A percentile compares a stretch with the other conserved stretches of the same genome.
Conservation (phyloP, 768 basidiomycete genomes). For the Pleurotus sapidus region DNA sequence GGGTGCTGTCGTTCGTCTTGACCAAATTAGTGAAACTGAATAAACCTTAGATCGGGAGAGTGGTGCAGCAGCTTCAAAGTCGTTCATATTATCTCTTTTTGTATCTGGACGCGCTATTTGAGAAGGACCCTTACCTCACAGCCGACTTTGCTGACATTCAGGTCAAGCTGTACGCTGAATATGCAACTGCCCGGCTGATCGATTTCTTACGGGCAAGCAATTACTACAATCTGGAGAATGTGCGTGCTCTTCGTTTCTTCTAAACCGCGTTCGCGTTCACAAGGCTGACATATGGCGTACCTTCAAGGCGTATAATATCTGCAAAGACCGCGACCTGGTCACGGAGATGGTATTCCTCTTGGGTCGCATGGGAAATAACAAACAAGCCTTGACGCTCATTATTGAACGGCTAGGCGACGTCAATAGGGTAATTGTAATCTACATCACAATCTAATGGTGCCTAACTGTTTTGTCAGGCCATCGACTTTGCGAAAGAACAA, state of each 20-base stretch:
- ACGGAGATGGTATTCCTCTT: conserved; percentile 97
- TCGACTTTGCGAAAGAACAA: conserved; percentile 98
- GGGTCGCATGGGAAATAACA: conserved; percentile 97
- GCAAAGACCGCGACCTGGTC: conserved; percentile 82
- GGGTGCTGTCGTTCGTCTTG: conserved; percentile 20
- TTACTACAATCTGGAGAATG: conserved; percentile 87
- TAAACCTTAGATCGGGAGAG: conserved; percentile 68
- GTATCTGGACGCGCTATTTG: conserved; percentile 88
- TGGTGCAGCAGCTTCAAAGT: conserved; percentile 80
- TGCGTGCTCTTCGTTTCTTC: conserved; percentile 18
- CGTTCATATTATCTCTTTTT: conserved; percentile 84
- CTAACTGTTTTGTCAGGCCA: conserved; percentile 53
- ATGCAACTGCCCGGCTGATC: conserved; percentile 72
- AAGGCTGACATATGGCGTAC: too few relatives aligned
- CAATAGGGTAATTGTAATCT: conserved; percentile 54
- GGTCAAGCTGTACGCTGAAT: conserved; percentile 91
- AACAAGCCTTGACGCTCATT: conserved; percentile 89
- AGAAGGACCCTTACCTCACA: conserved; percentile 80
- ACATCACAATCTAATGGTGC: neutral
- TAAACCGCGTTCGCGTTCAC: too few relatives aligned
- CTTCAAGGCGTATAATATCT: conserved; percentile 78
- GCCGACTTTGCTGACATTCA: conserved; percentile 84
- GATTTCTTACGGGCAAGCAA: conserved; percentile 90
- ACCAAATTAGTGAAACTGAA: neutral
- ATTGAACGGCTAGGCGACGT: conserved; percentile 95